phyloP scores from a whole-genome alignment of 2,329 filamentous ascomycete species.

The Phaeophleospora eucalypticola region DNA sequence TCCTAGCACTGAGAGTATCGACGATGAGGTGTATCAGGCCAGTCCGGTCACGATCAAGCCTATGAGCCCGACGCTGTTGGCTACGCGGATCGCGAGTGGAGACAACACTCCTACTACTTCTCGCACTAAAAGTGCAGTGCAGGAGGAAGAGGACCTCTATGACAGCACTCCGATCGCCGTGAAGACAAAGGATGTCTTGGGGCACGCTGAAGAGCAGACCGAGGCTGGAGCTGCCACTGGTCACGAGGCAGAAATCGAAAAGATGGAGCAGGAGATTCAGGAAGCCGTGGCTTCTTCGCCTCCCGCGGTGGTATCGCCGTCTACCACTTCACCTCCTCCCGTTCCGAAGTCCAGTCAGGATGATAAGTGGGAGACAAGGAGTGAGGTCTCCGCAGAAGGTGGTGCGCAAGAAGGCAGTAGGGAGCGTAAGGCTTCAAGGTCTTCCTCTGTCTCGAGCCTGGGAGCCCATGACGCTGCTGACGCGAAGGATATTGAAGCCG shows the following conservation, averaged over 20 bases:
- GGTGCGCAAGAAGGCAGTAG: slow-evolving; percentile 8
- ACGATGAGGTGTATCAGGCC: slow-evolving; percentile 1
- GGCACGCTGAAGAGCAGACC: not conserved
- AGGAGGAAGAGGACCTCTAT: slow-evolving; percentile 10
- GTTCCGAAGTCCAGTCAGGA: too few species aligned
- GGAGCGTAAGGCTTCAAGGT: slow-evolving; percentile 15
- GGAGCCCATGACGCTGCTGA: slow-evolving; percentile 8
- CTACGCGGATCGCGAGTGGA: slow-evolving; percentile 11
- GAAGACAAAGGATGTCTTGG: not conserved
- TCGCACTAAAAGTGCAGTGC: not conserved
- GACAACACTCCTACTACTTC: slow-evolving; percentile 1
- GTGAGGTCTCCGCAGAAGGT: slow-evolving; percentile 24
- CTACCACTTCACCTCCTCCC: too few species aligned
- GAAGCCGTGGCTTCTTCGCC: slow-evolving; percentile 2
- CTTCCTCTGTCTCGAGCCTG: slow-evolving; percentile 28
- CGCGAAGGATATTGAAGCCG: not conserved
- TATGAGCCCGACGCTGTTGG: slow-evolving; percentile 1
- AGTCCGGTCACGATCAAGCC: slow-evolving; percentile 8
- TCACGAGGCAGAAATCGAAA: slow-evolving; percentile 13
- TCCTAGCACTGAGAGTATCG: slow-evolving; percentile 2
- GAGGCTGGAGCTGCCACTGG: slow-evolving; percentile 6
- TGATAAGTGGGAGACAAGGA: slow-evolving; percentile 18
- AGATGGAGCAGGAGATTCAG: slow-evolving; percentile 10
- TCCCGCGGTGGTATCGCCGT: not conserved
- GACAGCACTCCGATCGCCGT: slow-evolving; percentile 9